Evolutionary conservation across 2,329 filamentous ascomycete genomes (phyloP).

Genomic region (Hortaea werneckii): DNA sequence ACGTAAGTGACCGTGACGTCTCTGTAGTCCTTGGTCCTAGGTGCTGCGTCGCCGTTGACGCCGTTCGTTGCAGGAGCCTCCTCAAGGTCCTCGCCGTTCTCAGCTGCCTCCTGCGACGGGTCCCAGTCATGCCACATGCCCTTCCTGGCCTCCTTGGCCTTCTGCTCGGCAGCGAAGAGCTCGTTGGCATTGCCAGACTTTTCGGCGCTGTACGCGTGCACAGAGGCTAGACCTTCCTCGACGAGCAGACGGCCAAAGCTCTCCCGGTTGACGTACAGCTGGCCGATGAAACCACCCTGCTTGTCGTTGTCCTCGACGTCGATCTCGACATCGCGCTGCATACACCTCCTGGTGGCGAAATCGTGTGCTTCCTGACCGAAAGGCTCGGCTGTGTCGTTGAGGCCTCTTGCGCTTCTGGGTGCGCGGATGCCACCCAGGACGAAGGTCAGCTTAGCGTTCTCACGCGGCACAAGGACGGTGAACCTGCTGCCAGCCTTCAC

Average conservation of each 20-base stretch:
- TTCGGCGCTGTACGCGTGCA: slow-evolving; percentile 92
- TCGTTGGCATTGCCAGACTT: slow-evolving; percentile 84
- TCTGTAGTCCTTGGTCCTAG: slow-evolving; percentile 77
- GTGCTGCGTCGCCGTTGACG: slow-evolving; percentile 33
- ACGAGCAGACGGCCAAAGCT: slow-evolving; percentile 89
- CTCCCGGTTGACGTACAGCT: slow-evolving; percentile 85
- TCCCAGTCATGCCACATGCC: slow-evolving; percentile 93
- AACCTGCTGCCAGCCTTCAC: slow-evolving; percentile 96
- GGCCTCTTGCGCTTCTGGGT: slow-evolving; percentile 72
- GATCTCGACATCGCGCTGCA: slow-evolving; percentile 92
- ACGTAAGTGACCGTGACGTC: slow-evolving; percentile 89
- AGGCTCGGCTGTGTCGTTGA: slow-evolving; percentile 75
- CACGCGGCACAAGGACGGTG: slow-evolving; percentile 80
- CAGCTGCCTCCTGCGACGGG: slow-evolving; percentile 69
- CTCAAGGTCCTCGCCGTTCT: slow-evolving; percentile 28
- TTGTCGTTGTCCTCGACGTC: slow-evolving; percentile 94
- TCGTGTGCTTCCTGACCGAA: slow-evolving; percentile 94
- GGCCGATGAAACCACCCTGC: slow-evolving; percentile 92
- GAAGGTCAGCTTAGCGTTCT: slow-evolving; percentile 89
- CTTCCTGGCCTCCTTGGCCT: slow-evolving; percentile 79
- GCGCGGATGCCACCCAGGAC: slow-evolving; percentile 88
- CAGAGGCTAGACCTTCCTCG: slow-evolving; percentile 85
- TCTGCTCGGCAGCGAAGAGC: slow-evolving; percentile 76
- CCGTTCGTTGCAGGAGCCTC: slow-evolving; percentile 40
- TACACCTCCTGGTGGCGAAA: slow-evolving; percentile 74